phyloP scores from a whole-genome alignment of 2,329 filamentous ascomycete genomes.

The Ascocoryne sarcoides region DNA sequence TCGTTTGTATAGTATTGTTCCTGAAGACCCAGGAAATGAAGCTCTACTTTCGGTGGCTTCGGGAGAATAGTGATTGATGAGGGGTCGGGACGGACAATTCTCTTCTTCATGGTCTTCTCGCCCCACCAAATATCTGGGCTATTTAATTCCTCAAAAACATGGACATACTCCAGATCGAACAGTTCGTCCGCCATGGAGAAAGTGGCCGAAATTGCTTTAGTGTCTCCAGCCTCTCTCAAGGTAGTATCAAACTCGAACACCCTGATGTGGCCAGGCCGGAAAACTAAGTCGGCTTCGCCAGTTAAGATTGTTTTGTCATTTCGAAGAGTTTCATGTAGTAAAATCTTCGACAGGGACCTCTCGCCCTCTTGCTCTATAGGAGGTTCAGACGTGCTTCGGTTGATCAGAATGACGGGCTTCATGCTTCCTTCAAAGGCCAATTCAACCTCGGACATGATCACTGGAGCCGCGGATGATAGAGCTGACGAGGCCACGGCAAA shows the following conservation, averaged over 20 bases:
- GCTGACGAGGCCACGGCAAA: constrained; percentile 49
- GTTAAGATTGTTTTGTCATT: constrained; percentile 34
- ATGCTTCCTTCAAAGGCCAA: constrained; percentile 50
- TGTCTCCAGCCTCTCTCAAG: constrained; percentile 74
- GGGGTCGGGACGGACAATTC: constrained; percentile 40
- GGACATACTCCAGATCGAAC: constrained; percentile 60
- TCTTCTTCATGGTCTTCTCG: constrained; percentile 35
- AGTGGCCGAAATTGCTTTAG: constrained; percentile 54
- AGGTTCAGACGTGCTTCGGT: constrained; percentile 29
- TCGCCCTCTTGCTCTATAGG: constrained; percentile 1
- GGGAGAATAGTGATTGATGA: constrained; percentile 66
- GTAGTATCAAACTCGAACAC: constrained; percentile 65
- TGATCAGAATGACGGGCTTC: constrained; percentile 38
- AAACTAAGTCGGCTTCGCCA: constrained; percentile 53
- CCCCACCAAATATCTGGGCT: constrained; percentile 43
- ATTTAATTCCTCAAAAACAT: constrained; percentile 40
- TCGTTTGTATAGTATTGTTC: constrained; percentile 84
- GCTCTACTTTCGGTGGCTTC: constrained; percentile 83
- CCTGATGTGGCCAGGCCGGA: constrained; percentile 58
- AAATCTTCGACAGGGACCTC: constrained; percentile 13
- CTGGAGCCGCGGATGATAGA: constrained; percentile 40
- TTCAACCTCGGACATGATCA: constrained; percentile 42
- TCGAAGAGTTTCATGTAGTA: constrained; percentile 16
- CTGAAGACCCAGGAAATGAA: constrained; percentile 53
- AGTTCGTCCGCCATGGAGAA: constrained; percentile 53